Evolutionary conservation across 441 rosid genomes (phyloP).

Genomic region (Dalechampia spathulata): DNA sequence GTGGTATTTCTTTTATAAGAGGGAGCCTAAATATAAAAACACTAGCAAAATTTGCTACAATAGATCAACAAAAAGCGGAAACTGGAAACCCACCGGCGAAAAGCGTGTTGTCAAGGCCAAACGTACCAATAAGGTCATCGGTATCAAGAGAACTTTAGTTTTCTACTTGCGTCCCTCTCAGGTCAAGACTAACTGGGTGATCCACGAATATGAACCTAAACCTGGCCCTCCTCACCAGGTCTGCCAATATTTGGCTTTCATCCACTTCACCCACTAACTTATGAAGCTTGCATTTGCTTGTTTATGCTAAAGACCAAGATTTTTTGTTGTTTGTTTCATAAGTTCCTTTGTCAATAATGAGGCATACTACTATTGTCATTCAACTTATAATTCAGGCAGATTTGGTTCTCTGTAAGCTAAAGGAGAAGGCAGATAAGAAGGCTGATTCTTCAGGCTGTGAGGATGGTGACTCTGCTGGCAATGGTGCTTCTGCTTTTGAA

Average conservation of each 20-base stretch:
- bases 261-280: not conserved
- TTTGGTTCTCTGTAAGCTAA: slow-evolving; percentile 21
- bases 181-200: slow-evolving; percentile 25
- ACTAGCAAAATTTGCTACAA: slow-evolving; percentile 1
- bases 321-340: not conserved
- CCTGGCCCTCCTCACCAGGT: slow-evolving; percentile 16
- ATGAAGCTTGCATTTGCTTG: not conserved
- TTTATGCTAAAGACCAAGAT: not conserved
- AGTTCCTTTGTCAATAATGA: not conserved
- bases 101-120: slow-evolving; percentile 4
- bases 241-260: not conserved
- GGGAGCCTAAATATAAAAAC: slow-evolving; percentile 5
- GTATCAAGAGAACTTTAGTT: slow-evolving; percentile 23
- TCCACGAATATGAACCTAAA: slow-evolving; percentile 26
- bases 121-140: slow-evolving; percentile 10
- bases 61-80: slow-evolving; percentile 24
- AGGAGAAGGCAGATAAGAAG: slow-evolving; percentile 12
- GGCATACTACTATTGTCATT: not conserved
- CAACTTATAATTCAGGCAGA: slow-evolving; percentile 8
- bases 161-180: slow-evolving; percentile 7
- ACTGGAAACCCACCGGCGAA: slow-evolving; percentile 34
- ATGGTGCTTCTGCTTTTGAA: not conserved
- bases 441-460: not conserved
- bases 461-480: slow-evolving; percentile 9
- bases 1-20: slow-evolving; percentile 18